Percentiles rank a stretch among this genome's conserved stretches.
Evolutionary conservation across 2,329 filamentous ascomycete species (phyloP).

Genomic region (Raffaelea albimanens): DNA sequence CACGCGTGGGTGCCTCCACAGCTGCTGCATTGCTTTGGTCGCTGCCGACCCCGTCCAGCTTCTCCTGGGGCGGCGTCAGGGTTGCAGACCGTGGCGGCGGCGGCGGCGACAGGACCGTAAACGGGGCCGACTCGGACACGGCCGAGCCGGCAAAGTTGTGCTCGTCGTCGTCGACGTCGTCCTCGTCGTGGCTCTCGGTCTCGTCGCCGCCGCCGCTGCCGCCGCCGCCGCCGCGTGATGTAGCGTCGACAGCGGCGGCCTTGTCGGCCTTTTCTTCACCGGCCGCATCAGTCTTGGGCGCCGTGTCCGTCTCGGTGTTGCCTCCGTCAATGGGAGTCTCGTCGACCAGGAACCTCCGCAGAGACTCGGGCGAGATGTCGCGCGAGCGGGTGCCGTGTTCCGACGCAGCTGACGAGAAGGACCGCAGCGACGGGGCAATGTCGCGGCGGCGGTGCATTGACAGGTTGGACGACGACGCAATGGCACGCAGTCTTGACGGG

Average conservation of each 20-base stretch:
- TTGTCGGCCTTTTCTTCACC: neutral
- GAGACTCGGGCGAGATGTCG: conserved; percentile 47
- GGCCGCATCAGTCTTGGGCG: neutral
- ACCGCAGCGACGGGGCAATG: conserved; percentile 1
- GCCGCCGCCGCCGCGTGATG: no score
- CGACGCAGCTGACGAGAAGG: conserved; percentile 18
- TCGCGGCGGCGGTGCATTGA: neutral
- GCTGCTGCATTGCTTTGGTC: neutral
- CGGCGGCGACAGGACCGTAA: conserved; percentile 43
- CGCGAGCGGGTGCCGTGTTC: conserved; percentile 33
- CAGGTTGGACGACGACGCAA: neutral
- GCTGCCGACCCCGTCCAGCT: neutral
- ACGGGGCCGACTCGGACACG: conserved; percentile 32
- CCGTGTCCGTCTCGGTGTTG: neutral
- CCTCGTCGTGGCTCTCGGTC: conserved; percentile 30
- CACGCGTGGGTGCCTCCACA: neutral
- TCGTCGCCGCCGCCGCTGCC: conserved; percentile 37
- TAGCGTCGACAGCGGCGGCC: no score
- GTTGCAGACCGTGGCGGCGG: conserved; percentile 30
- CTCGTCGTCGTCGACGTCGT: conserved; percentile 45
- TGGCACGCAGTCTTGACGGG: neutral
- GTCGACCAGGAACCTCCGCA: conserved; percentile 41
- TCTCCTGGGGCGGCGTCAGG: conserved; percentile 1
- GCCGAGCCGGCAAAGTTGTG: conserved; percentile 48
- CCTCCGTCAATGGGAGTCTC: conserved; percentile 23